These are phyloP conservation scores for Argentina anserina DNA, from an alignment of 306 rosid genomes.

Conservation along the genomic window DNA sequence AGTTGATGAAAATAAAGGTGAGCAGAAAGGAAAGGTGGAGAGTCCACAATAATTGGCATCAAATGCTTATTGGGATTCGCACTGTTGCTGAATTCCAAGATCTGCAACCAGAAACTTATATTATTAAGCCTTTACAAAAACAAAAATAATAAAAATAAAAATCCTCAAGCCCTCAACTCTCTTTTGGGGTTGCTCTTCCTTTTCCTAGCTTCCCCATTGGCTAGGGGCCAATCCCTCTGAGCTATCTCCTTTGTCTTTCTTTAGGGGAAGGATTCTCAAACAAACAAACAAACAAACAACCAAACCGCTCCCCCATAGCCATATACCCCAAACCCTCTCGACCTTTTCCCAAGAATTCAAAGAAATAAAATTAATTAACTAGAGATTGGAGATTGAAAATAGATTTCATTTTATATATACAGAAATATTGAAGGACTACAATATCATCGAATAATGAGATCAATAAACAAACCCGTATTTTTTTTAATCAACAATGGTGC, in stretches of 20 bases:
- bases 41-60: conserved; percentile 98
- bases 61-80: conserved; percentile 99
- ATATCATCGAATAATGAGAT: too few species aligned
- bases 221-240: conserved; percentile 22
- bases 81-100: conserved; percentile 94
- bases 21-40: conserved; percentile 62
- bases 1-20: conserved; percentile 7
- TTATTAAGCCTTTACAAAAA: conserved; percentile 5
- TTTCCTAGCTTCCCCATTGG: conserved; percentile 50
- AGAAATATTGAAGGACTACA: too few species aligned
- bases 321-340: neutral
- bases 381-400: too few species aligned
- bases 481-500: too few species aligned
- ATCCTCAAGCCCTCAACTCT: too few species aligned
- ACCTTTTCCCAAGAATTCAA: neutral
- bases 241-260: conserved; percentile 48
- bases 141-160: neutral
- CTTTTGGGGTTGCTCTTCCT: neutral
- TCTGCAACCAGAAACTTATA: conserved; percentile 41
- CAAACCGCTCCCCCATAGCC: neutral
- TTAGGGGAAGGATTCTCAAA: neutral
- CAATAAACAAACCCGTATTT: too few species aligned
- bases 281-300: conserved; percentile 26
- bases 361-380: too few species aligned
- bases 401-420: too few species aligned